These are phyloP conservation scores for Mortierella sp. DNA, from an alignment of 371 early-diverging fungal genomes.

Conservation along the genomic window DNA sequence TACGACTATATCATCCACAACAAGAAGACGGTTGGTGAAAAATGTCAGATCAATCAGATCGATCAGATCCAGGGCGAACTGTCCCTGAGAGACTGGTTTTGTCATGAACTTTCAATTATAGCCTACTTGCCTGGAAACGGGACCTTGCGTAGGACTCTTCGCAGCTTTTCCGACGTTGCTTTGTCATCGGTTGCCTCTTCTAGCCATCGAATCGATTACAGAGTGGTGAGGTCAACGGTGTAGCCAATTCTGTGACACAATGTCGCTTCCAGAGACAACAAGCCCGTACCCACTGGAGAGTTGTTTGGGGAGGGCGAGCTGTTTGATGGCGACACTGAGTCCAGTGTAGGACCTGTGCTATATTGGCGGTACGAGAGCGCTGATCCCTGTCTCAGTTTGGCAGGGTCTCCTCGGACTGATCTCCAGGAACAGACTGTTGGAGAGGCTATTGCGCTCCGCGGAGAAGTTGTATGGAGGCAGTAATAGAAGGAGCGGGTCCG, in stretches of 20 bases:
- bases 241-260: too few species aligned
- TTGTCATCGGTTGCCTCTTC: conserved; percentile 1
- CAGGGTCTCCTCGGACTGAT: neutral
- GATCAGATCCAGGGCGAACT: neutral
- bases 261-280: too few species aligned
- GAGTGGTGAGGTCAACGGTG: too few species aligned
- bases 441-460: neutral
- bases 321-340: neutral
- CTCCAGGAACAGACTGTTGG: conserved; percentile 1
- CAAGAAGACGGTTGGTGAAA: too few species aligned
- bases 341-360: neutral
- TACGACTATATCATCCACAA: conserved; percentile 51
- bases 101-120: too few species aligned
- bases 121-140: conserved; percentile 62
- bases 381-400: neutral
- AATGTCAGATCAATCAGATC: neutral
- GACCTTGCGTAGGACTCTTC: conserved; percentile 70
- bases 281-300: neutral
- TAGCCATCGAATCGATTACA: neutral
- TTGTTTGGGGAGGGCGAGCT: neutral
- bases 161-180: conserved; percentile 58
- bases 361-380: conserved; percentile 2
- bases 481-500: neutral
- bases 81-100: too few species aligned
- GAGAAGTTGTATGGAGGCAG: too few species aligned